Percentiles rank a stretch among this genome's conserved stretches.
Evolutionary conservation across 148 eudicot genomes (phyloP).

Genomic region (Talinum fruticosum): DNA sequence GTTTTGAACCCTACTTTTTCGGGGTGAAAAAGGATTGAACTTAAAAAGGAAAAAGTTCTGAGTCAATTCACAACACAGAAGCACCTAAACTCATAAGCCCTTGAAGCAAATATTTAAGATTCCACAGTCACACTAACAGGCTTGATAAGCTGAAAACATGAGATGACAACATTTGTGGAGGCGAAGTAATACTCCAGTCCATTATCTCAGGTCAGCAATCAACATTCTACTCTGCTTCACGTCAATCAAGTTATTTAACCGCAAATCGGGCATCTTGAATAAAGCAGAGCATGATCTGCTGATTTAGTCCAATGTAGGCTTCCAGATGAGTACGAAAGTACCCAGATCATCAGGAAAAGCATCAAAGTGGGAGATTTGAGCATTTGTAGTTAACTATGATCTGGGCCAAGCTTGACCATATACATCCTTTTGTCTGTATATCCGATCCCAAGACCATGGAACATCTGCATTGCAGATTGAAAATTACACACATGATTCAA

Average conservation of each 20-base stretch:
- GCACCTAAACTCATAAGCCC: not conserved
- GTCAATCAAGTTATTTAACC: not conserved
- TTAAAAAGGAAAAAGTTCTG: no score
- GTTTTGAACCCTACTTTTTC: no score
- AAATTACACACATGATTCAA: slow-evolving; percentile 1
- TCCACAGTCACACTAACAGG: not conserved
- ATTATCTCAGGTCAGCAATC: not conserved
- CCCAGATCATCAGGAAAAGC: not conserved
- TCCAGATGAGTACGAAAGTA: not conserved
- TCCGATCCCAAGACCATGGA: slow-evolving; percentile 96
- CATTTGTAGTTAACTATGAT: not conserved
- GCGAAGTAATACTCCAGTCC: not conserved
- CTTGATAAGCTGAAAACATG: not conserved
- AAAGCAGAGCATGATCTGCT: not conserved
- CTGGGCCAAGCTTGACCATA: slow-evolving; percentile 91
- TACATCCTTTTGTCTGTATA: slow-evolving; percentile 71
- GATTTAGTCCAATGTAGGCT: not conserved
- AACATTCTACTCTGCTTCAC: not conserved
- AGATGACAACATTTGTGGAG: not conserved
- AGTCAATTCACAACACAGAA: no score
- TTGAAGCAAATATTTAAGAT: not conserved
- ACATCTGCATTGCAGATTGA: slow-evolving; percentile 46
- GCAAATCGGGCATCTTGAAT: no score
- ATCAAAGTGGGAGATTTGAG: not conserved
- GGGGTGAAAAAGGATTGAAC: no score